Percentiles rank a stretch among this genome's conserved stretches.
Conservation (phyloP, 257 asterid species). For the Petunia axillaris region DNA sequence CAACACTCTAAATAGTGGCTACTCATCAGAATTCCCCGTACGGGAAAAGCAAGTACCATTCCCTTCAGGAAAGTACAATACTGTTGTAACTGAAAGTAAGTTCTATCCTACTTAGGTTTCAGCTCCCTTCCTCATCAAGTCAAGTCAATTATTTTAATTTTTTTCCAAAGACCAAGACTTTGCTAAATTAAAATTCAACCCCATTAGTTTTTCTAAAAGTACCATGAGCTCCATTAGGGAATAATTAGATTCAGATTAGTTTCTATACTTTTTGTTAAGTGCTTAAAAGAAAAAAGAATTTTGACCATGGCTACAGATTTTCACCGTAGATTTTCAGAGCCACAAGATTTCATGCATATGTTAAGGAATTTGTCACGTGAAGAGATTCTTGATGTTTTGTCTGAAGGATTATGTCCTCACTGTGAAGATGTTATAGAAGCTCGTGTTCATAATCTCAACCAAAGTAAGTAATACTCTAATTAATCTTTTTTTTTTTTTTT, state of each 20-base stretch:
- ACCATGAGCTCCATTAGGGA: not conserved
- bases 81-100: not conserved
- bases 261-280: too few species aligned
- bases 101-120: not conserved
- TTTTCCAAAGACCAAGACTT: not conserved
- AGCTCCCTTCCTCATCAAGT: not conserved
- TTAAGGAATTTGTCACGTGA: conserved; percentile 27
- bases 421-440: conserved; percentile 32
- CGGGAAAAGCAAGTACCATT: too few species aligned
- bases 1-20: too few species aligned
- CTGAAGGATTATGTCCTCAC: conserved; percentile 31
- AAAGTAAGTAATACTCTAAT: conserved; percentile 12
- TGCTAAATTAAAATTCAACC: not conserved
- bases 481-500: not conserved
- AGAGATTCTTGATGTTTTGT: conserved; percentile 36
- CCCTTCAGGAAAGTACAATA: not conserved
- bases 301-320: conserved; percentile 25
- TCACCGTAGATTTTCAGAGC: not conserved
- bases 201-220: not conserved
- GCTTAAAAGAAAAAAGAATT: not conserved
- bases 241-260: too few species aligned
- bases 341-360: conserved; percentile 25
- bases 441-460: conserved; percentile 18
- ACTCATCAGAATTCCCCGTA: too few species aligned
- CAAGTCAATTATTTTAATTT: not conserved